A percentile compares a stretch with the other conserved stretches of the same genome.
These are phyloP conservation scores for Seminavis robusta DNA, from an alignment of 108 stramenopile species.

Conservation along the genomic window DNA sequence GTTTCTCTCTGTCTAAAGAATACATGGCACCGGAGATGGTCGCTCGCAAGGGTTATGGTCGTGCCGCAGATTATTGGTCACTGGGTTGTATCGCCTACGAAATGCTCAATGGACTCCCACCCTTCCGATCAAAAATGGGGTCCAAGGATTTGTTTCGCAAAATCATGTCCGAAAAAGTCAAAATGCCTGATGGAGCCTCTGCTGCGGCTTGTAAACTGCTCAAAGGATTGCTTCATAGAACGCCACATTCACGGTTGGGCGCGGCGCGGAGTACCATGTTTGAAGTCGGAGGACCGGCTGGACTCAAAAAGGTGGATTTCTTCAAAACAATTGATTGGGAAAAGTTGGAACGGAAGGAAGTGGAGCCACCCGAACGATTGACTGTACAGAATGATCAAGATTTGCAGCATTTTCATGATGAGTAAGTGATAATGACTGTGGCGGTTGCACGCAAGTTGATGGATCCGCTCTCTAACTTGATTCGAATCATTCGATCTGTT, in stretches of 20 bases:
- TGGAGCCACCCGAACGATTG: constrained; percentile 68
- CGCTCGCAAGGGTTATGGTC: constrained; percentile 91
- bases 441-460: background rate
- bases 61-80: constrained; percentile 97
- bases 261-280: constrained; percentile 92
- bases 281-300: constrained; percentile 93
- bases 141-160: constrained; percentile 93
- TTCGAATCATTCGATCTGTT: background rate
- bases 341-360: constrained; percentile 70
- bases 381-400: constrained; percentile 74
- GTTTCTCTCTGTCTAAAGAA: constrained; percentile 21
- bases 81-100: constrained; percentile 88
- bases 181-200: constrained; percentile 82
- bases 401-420: constrained; percentile 84
- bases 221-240: constrained; percentile 90
- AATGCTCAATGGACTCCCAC: constrained; percentile 94
- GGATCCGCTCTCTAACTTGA: background rate
- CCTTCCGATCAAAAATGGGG: constrained; percentile 82
- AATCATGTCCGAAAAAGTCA: constrained; percentile 93
- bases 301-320: constrained; percentile 84
- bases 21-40: constrained; percentile 97
- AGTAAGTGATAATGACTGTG: constrained; percentile 26
- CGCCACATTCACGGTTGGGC: constrained; percentile 88
- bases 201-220: constrained; percentile 81
- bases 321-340: constrained; percentile 92